phyloP scores from a whole-genome alignment of 192 early-diverging fungal species.

The Entomortierella beljakovae region DNA sequence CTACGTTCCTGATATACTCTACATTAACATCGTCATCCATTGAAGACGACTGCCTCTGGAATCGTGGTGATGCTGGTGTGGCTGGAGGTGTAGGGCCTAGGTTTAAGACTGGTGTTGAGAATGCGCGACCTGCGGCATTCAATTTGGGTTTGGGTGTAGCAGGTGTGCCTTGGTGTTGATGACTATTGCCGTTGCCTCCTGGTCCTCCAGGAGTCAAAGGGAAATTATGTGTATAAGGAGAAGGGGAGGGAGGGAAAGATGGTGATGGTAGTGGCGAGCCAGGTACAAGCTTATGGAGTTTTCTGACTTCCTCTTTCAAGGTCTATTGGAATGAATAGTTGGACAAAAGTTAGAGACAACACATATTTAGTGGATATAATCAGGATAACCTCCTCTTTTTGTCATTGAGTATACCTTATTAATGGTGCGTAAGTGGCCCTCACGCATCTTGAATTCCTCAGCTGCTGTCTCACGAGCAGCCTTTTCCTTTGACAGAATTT shows the following conservation, averaged over 20 bases:
- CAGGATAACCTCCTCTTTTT: too few species aligned
- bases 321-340: conserved; percentile 56
- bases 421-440: conserved; percentile 71
- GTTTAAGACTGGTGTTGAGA: conserved; percentile 11
- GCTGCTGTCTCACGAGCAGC: conserved; percentile 17
- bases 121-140: not conserved
- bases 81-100: too few species aligned
- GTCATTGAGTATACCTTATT: conserved; percentile 82
- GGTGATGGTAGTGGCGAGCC: conserved; percentile 40
- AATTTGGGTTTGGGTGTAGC: conserved; percentile 11
- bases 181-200: not conserved
- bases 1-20: conserved; percentile 78
- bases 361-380: too few species aligned
- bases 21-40: conserved; percentile 70
- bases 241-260: conserved; percentile 17
- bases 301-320: conserved; percentile 84
- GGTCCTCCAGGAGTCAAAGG: conserved; percentile 14
- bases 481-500: conserved; percentile 39
- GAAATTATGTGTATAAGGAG: conserved; percentile 13
- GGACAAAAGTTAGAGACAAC: not conserved
- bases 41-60: conserved; percentile 4
- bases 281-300: conserved; percentile 56
- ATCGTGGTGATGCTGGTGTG: conserved; percentile 23
- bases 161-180: not conserved
- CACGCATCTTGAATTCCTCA: conserved; percentile 72